Base-by-base conservation (phyloP, 805 yeast genomes). In the Yarrowia alimentaria region DNA sequence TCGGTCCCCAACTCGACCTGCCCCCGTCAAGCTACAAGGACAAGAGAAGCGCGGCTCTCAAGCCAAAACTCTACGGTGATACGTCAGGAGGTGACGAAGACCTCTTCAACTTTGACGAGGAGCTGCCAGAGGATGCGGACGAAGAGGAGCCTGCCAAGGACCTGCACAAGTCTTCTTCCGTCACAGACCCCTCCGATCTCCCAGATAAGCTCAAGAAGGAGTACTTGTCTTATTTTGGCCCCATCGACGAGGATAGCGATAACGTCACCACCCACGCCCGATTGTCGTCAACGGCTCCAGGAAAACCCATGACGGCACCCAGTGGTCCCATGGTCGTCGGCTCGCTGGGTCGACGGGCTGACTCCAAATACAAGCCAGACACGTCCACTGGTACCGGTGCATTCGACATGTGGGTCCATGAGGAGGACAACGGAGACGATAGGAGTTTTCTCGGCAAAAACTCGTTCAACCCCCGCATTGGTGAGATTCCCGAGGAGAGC, bases 71-170 rank as follows among this genome's bases (percentile, higher is more conserved):
- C n/a, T 40, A 40, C 18, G 47, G 47, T 10, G 52, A 21, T 13
- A 20, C 14, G 9, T 52, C 51, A 6, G 35, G 28, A 8, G 45
- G 35, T 6, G 55, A 40, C 26, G 57, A 55, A n/a, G 53, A 51
- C 13, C 40, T 58, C 35, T 58, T 58, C 43, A 56, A 58, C 38
- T 58, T 58, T 20, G 60, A 58, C 48, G 60, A 58, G 24, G 37
- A 58, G 26, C 52, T 55, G 4, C 54, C 45, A 1, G 35, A 52
- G 9, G 51, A 49, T 8, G 49, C 29, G 7, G 13, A 35, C 6
- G 29, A 35, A 3, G 30, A 16, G 6, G 21, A 16, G 2, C 22
- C 18, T 21, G 6, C 24, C 12, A 24, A 8, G 13, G n/a, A n/a
- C n/a, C n/a, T n/a, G n/a, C n/a, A n/a, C n/a, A n/a, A n/a, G n/a